Base-by-base conservation (phyloP, 1,139 yeast genomes). In the Blastobotrys petasosporus region DNA sequence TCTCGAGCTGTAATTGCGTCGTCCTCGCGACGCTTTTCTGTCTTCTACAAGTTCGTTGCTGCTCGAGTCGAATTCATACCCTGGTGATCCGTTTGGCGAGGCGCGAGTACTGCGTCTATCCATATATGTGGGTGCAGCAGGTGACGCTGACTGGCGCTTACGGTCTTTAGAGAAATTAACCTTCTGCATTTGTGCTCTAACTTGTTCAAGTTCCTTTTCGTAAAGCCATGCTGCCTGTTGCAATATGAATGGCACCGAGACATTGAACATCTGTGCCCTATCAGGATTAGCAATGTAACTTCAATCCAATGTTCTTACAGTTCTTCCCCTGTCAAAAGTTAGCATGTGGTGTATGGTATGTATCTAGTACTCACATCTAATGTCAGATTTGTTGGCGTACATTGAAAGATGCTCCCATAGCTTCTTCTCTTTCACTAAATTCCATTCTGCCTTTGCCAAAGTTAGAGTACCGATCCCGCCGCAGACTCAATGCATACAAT, bases 171-270 rank as follows among this genome's bases (percentile, higher is more conserved):
- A 25, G 39, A 32, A 41, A 31, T 50, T 51, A 12, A 58, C 54
- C 39, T 45, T 47, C 13, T 53, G 56, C 69, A 72, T 70, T 31
- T 65, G 65, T 3, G 57, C 64, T 20, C 69, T 58, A 13, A 72
- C 62, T 41, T 67, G 67, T 39, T 69, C 68, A 38, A 72, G 58
- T 53, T 72, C 76, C 45, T 63, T 64, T 50, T 72, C 75, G 47
- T 72, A 72, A 3, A 72, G 60, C 75, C 76, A 70, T 4, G 70
- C 71, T 1, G 75, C 73, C 49, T 72, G 75, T 51, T 71, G 75
- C 20, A 71, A 65, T 2, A 72, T 58, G 46, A 70, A 72, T 6
- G 69, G 64, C 5, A 64, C 64, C 2, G 73, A 61, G 2, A 69
- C 75, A 9, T 60, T 55, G 45, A 71, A 70, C 46, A 59, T 48